phyloP scores from a whole-genome alignment of 129 eudicot genomes.

The Ambrosia artemisiifolia region DNA sequence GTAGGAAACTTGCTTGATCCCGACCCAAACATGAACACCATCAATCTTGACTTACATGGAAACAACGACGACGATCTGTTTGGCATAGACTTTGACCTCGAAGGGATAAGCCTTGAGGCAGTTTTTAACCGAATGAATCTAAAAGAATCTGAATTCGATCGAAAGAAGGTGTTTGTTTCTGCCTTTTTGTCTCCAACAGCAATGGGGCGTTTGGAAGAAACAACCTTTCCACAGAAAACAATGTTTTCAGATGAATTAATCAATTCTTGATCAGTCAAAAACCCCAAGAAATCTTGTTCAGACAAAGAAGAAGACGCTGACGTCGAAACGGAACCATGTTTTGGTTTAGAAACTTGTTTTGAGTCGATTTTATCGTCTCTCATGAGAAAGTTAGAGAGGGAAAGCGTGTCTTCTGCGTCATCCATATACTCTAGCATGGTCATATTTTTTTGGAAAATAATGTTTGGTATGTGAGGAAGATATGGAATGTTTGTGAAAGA shows the following conservation, averaged over 20 bases:
- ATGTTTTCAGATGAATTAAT: conserved; percentile 6
- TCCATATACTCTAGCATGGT: conserved; percentile 25
- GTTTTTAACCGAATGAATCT: conserved; percentile 16
- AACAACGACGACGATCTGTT: conserved; percentile 23
- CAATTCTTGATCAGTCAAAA: conserved; percentile 27
- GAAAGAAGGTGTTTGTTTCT: conserved; percentile 8
- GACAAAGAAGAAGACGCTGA: conserved; percentile 24
- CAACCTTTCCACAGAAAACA: conserved; percentile 28
- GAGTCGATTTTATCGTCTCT: conserved; percentile 10
- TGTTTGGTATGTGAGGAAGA: not conserved
- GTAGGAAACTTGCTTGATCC: conserved; percentile 30
- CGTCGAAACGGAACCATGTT: not conserved
- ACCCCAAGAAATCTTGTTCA: conserved; percentile 28
- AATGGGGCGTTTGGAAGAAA: conserved; percentile 21
- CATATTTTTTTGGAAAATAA: not conserved
- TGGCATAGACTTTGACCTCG: conserved; percentile 36
- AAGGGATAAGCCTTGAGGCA: not conserved
- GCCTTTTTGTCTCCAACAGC: not conserved
- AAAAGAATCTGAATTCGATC: conserved; percentile 33
- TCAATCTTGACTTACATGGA: conserved; percentile 40
- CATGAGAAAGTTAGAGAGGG: conserved; percentile 26
- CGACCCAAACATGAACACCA: conserved; percentile 46
- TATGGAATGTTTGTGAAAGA: not conserved
- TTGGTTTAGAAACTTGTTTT: not conserved
- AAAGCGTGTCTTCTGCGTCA: conserved; percentile 28